Conservation (phyloP, 768 basidiomycete species). For the Galerina sulciceps region DNA sequence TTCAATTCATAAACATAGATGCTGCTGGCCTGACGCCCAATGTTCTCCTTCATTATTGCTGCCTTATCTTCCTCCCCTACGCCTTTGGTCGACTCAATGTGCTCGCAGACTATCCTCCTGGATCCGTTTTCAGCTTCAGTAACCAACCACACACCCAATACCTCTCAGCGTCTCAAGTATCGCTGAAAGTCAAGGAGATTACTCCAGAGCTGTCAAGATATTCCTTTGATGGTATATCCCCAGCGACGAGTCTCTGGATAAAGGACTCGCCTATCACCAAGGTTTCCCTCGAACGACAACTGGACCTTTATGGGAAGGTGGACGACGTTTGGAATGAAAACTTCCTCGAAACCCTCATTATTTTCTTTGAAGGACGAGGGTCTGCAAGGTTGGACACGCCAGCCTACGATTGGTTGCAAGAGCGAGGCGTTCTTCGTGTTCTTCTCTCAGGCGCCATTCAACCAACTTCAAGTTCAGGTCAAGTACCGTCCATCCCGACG, state of each 20-base stretch:
- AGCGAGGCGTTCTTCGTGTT: constrained; percentile 22
- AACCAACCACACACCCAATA: constrained; percentile 17
- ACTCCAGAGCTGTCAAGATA: not conserved
- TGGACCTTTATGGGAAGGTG: constrained; percentile 22
- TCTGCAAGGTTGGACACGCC: constrained; percentile 28
- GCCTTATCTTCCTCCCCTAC: not conserved
- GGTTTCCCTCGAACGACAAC: constrained; percentile 28
- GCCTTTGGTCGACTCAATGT: constrained; percentile 7
- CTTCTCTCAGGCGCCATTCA: constrained; percentile 23
- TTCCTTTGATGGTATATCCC: constrained; percentile 9
- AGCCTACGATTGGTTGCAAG: constrained; percentile 30
- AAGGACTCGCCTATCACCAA: constrained; percentile 29
- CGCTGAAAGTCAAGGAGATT: constrained; percentile 11
- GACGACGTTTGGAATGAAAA: constrained; percentile 39
- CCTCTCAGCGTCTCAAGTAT: constrained; percentile 20
- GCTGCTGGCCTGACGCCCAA: not conserved
- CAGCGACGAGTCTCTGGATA: constrained; percentile 31
- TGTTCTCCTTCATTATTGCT: not conserved
- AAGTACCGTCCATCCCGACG: constrained; percentile 17
- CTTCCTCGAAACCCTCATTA: constrained; percentile 31
- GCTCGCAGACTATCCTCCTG: constrained; percentile 4
- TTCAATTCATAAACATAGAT: not conserved
- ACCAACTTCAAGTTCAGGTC: constrained; percentile 16
- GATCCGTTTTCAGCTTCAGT: constrained; percentile 16
- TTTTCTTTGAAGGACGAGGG: constrained; percentile 29